These are phyloP conservation scores for Aspergillus nanangensis DNA, from an alignment of 495 filamentous ascomycete genomes.

Conservation along the genomic window DNA sequence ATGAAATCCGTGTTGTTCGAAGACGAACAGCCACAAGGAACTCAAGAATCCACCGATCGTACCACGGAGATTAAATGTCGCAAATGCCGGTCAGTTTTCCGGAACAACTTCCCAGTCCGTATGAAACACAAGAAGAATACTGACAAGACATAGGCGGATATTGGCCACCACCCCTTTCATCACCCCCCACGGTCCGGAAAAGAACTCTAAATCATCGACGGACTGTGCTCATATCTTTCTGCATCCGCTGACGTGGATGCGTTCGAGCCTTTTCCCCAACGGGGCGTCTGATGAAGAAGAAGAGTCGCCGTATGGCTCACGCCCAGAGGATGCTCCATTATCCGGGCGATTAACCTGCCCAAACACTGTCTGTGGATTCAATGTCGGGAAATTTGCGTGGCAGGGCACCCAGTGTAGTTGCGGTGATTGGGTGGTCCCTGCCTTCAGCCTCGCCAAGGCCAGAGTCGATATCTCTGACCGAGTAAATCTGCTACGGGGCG, in stretches of 20 bases:
- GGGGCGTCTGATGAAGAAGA: conserved; percentile 2
- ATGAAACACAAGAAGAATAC: background rate
- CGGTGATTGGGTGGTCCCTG: conserved; percentile 85
- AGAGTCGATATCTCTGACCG: conserved; percentile 62
- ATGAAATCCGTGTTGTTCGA: conserved; percentile 74
- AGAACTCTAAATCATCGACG: conserved; percentile 16
- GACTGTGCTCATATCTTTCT: conserved; percentile 82
- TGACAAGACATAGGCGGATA: conserved; percentile 41
- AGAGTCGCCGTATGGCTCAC: conserved; percentile 12
- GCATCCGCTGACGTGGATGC: conserved; percentile 93
- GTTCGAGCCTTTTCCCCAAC: conserved; percentile 55
- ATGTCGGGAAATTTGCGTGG: conserved; percentile 92
- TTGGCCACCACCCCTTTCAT: conserved; percentile 62
- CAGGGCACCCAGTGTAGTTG: conserved; percentile 92
- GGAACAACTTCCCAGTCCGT: background rate
- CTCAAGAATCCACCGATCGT: conserved; percentile 16
- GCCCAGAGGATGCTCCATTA: conserved; percentile 56
- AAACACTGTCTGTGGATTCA: conserved; percentile 64
- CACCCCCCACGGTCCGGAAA: conserved; percentile 44
- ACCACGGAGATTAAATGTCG: conserved; percentile 55
- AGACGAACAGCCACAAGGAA: conserved; percentile 56
- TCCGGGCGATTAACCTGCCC: conserved; percentile 83
- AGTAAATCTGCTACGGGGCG: conserved; percentile 15
- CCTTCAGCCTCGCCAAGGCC: conserved; percentile 75
- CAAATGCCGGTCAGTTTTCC: conserved; percentile 50